Percentiles rank a stretch among this genome's conserved stretches.
Conservation (phyloP, 2,329 filamentous ascomycete species). For the Nemania diffusa region DNA sequence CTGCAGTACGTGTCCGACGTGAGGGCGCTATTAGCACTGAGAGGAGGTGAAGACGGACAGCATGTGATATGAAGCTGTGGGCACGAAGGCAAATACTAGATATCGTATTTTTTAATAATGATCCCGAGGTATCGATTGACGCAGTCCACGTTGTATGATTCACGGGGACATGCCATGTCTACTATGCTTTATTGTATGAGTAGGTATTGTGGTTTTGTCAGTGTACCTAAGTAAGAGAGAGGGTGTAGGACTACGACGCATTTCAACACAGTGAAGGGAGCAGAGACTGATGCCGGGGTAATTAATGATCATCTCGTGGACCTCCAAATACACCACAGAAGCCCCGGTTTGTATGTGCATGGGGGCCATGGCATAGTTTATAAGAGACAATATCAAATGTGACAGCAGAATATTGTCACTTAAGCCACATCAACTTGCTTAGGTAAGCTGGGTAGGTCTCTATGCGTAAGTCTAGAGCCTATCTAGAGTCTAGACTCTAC, state of each 20-base stretch:
- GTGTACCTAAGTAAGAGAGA: not conserved
- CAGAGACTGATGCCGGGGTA: not conserved
- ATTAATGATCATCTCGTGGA: not conserved
- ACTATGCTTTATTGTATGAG: conserved; percentile 9
- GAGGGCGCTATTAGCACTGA: conserved; percentile 85
- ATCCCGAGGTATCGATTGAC: conserved; percentile 10
- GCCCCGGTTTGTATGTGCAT: no score
- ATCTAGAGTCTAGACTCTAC: no score
- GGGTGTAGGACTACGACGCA: not conserved
- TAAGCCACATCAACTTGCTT: no score
- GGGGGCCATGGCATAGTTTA: no score
- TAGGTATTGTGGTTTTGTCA: conserved; percentile 5
- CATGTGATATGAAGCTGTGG: conserved; percentile 45
- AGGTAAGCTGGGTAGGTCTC: no score
- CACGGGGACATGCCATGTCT: not conserved
- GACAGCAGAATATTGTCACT: no score
- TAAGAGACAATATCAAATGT: no score
- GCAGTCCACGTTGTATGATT: conserved; percentile 16
- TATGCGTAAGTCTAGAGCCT: no score
- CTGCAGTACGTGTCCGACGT: conserved; percentile 98
- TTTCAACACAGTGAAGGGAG: not conserved
- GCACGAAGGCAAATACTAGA: conserved; percentile 28
- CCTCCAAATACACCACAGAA: not conserved
- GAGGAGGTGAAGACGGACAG: conserved; percentile 83
- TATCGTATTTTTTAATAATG: conserved; percentile 36